These are phyloP conservation scores for Cutaneotrichosporon sp. DNA, from an alignment of 1,284 basidiomycete species.

Conservation along the genomic window DNA sequence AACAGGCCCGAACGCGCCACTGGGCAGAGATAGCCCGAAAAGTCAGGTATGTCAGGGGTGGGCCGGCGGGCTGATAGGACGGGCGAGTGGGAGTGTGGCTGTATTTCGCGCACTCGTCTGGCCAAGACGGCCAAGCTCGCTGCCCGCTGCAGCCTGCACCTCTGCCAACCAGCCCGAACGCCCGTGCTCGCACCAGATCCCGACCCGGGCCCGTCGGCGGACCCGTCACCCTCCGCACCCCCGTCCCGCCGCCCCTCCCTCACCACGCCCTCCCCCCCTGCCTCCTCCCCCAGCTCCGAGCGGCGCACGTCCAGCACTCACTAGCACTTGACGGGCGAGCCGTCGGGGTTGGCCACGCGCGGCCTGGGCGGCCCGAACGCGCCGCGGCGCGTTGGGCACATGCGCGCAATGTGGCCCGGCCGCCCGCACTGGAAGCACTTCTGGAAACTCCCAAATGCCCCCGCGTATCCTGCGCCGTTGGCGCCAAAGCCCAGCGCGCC, in stretches of 20 bases:
- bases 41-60: not conserved
- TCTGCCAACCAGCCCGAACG: too few species aligned
- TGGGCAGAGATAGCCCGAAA: not conserved
- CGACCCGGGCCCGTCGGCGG: too few species aligned
- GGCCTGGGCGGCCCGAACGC: conserved; percentile 19
- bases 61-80: not conserved
- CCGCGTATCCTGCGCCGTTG: conserved; percentile 59
- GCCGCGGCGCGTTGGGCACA: conserved; percentile 31
- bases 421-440: conserved; percentile 63
- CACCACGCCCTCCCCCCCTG: too few species aligned
- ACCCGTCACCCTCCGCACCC: too few species aligned
- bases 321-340: conserved; percentile 53
- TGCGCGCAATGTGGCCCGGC: conserved; percentile 47
- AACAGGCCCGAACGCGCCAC: not conserved
- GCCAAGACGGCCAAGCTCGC: too few species aligned
- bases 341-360: conserved; percentile 38
- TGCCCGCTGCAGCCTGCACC: too few species aligned
- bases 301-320: conserved; percentile 27
- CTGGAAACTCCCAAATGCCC: not conserved
- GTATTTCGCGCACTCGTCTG: not conserved
- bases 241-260: not conserved
- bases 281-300: too few species aligned
- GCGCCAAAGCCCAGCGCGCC: conserved; percentile 51
- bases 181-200: too few species aligned
- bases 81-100: not conserved